phyloP scores from a whole-genome alignment of 345 rosid genomes.

The Streptanthus diversifolius region DNA sequence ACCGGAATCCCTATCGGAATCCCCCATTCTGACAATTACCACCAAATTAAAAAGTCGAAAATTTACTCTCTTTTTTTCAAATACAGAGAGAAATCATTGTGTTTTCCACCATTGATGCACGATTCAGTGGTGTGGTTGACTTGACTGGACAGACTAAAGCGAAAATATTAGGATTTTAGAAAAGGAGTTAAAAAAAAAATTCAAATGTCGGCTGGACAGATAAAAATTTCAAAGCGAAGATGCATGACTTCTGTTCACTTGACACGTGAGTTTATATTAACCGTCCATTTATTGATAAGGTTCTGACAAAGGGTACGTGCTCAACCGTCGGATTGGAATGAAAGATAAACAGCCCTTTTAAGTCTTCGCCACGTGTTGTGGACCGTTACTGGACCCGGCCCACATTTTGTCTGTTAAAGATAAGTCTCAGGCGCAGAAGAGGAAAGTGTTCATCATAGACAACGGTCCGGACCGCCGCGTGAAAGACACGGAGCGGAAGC shows the following conservation, averaged over 20 bases:
- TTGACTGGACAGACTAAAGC: conserved; percentile 5
- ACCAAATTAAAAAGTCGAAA: neutral
- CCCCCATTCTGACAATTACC: conserved; percentile 43
- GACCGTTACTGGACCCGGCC: conserved; percentile 37
- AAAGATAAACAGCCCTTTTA: conserved; percentile 22
- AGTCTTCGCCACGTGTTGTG: conserved; percentile 35
- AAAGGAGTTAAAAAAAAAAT: neutral
- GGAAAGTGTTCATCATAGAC: neutral
- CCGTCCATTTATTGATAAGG: conserved; percentile 38
- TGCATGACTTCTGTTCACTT: conserved; percentile 19
- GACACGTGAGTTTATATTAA: conserved; percentile 23
- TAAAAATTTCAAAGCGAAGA: too few relatives aligned
- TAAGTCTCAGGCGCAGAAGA: neutral
- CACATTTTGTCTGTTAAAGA: neutral
- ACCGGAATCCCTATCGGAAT: conserved; percentile 67
- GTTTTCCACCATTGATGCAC: conserved; percentile 6
- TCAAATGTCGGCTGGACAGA: conserved; percentile 33
- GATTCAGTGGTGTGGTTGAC: conserved; percentile 11
- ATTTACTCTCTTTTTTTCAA: conserved; percentile 1
- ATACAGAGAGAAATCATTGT: conserved; percentile 9
- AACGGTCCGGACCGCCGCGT: neutral
- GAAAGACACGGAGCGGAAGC: neutral
- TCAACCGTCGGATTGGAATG: conserved; percentile 35
- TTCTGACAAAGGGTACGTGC: conserved; percentile 29
- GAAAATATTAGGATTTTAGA: conserved; percentile 39